Conservation (phyloP, 768 basidiomycete genomes). For the Pulveroboletus sp. region DNA sequence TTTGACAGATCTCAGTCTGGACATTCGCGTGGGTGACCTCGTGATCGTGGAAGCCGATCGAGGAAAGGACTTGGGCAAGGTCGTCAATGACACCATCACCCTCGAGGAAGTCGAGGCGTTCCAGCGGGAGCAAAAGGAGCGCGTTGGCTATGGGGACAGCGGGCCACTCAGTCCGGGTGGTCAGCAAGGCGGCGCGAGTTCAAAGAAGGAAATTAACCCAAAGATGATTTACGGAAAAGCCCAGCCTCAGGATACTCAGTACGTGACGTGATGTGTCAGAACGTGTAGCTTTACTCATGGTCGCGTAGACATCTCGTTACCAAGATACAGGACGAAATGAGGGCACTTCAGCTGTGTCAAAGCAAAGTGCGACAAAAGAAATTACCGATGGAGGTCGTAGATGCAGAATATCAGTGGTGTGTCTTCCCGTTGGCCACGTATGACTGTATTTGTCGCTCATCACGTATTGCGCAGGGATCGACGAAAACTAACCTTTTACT, state of each 20-base stretch:
- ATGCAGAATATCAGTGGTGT: conserved; percentile 98
- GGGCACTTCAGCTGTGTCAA: conserved; percentile 88
- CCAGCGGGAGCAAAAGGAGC: conserved; percentile 76
- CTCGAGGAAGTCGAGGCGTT: conserved; percentile 88
- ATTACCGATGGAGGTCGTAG: conserved; percentile 97
- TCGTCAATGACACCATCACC: conserved; percentile 89
- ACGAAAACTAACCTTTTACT: conserved; percentile 97
- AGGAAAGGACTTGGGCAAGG: conserved; percentile 89
- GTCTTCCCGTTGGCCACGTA: conserved; percentile 24
- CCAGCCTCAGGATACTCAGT: conserved; percentile 78
- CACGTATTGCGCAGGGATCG: conserved; percentile 66
- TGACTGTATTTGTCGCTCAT: conserved; percentile 1
- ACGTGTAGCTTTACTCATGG: conserved; percentile 4
- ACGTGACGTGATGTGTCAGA: conserved; percentile 24
- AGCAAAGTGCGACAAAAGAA: conserved; percentile 92
- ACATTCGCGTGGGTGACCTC: conserved; percentile 81
- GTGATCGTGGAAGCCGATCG: conserved; percentile 98
- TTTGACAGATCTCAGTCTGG: conserved; percentile 61
- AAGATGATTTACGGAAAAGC: conserved; percentile 97
- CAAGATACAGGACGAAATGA: conserved; percentile 88
- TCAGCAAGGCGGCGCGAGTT: conserved; percentile 28
- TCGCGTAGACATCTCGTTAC: conserved; percentile 60
- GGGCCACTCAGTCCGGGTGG: conserved; percentile 52
- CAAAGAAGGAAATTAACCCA: conserved; percentile 92
- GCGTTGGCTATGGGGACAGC: conserved; percentile 39